Evolutionary conservation across 2,329 filamentous ascomycete genomes (phyloP), one percentile per base, ranked within the genome.

Genomic region (Fusarium papillatum): DNA sequence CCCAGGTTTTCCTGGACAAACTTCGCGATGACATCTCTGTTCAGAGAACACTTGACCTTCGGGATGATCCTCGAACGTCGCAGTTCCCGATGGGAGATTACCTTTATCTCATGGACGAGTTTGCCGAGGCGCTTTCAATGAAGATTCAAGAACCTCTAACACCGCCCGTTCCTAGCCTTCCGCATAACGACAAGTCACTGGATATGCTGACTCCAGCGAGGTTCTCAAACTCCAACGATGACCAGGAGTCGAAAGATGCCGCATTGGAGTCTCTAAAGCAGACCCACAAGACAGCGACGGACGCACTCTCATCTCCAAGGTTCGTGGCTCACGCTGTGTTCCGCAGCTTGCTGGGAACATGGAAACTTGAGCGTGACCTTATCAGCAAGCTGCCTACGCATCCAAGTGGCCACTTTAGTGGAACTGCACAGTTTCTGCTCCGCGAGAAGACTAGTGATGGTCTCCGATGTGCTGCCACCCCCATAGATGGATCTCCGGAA

Each of bases 61-160:
- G 93, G 16, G 79, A 79, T 26, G 88, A 89, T 76, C 87, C 83
- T 13, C 88, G 86, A 8, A 84, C 84, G 76, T 93, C 82, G 72
- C 95, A 97, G 78, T 97, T 95, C 77, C 95, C 94, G 43, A 96
- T 96, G 93, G 93, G 92, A 13, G 95, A 97, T 82, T 96, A 96
- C 81, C 83, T 91, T 10, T 96, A 92, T 72, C 84, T 96, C 16
- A 93, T 96, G 88, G 92, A 95, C 75, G 90, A 93, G 16, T 91
- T 96, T 70, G 87, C 92, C 16, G 82, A 87, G 3, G 89, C 91
- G 0, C 85, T 95, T 4, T 87, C 85, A 1, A 86, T 95, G 11
- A 82, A 79, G 36, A 88, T 84, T 36, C 80, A 75, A n/a, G 79
- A 83, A 1, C 83, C 83, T 19, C 78, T 53, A 22, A 68, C 13